A percentile compares a stretch with the other conserved stretches of the same genome.
These are phyloP conservation scores for Starmerella floricola DNA, from an alignment of 805 yeast species.

Conservation along the genomic window DNA sequence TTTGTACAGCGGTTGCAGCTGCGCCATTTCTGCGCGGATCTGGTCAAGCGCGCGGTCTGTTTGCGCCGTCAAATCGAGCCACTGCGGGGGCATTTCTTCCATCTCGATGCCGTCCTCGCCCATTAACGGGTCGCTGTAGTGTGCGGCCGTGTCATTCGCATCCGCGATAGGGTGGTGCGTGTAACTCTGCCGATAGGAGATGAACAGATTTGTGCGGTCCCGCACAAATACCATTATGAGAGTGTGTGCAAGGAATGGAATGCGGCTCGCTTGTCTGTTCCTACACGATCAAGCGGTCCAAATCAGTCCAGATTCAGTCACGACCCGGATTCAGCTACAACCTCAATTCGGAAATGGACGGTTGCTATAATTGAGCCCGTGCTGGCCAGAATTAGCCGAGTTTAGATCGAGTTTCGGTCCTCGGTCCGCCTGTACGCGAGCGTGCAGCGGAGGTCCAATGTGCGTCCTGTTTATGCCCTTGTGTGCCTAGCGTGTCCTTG, in stretches of 20 bases:
- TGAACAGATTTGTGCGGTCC: slow-evolving; percentile 83
- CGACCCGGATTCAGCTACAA: too few species aligned
- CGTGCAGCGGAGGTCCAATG: too few species aligned
- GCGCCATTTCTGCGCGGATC: slow-evolving; percentile 44
- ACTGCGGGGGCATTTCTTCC: slow-evolving; percentile 61
- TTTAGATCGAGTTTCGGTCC: too few species aligned
- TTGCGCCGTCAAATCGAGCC: slow-evolving; percentile 60
- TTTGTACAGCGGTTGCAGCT: slow-evolving; percentile 59
- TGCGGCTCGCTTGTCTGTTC: too few species aligned
- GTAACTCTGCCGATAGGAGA: slow-evolving; percentile 80
- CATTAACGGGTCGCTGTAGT: slow-evolving; percentile 44
- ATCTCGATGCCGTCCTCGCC: slow-evolving; percentile 40
- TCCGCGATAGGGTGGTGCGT: slow-evolving; percentile 44
- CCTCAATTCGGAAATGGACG: too few species aligned
- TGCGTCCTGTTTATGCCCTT: too few species aligned
- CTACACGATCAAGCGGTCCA: too few species aligned
- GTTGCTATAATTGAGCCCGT: too few species aligned
- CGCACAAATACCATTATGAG: slow-evolving; percentile 50
- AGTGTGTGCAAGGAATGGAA: neutral
- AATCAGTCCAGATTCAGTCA: too few species aligned
- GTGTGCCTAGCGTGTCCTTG: too few species aligned
- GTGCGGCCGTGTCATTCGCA: slow-evolving; percentile 28
- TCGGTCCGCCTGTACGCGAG: too few species aligned
- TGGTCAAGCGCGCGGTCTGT: slow-evolving; percentile 50
- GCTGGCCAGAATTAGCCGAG: too few species aligned